Evolutionary conservation across 192 early-diverging fungal genomes (phyloP).

Genomic region (Coemansia sp.): DNA sequence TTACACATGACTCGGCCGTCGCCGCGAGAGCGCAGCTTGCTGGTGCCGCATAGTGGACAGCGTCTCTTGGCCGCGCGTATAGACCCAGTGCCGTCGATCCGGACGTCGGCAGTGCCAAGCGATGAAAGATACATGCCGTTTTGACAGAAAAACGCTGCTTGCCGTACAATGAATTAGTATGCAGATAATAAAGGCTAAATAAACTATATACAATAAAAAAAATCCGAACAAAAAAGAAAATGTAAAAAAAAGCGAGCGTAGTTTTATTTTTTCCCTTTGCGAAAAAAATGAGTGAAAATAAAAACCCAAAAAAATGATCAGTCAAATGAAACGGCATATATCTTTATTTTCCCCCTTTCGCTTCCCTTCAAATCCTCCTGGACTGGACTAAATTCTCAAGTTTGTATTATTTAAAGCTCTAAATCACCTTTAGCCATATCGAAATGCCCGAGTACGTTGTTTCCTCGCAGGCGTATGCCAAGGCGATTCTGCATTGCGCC

Average conservation of each 20-base stretch:
- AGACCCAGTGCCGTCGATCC: constrained; percentile 2
- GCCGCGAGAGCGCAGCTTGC: constrained; percentile 24
- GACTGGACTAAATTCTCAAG: not conserved
- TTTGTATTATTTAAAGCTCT: not conserved
- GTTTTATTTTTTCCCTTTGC: too few relatives aligned
- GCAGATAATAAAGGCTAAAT: not conserved
- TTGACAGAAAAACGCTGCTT: constrained; percentile 2
- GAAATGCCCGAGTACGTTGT: constrained; percentile 45
- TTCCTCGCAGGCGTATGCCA: constrained; percentile 64
- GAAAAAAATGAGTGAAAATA: not conserved
- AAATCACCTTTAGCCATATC: not conserved
- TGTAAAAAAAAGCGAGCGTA: too few relatives aligned
- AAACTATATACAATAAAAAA: not conserved
- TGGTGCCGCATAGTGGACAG: constrained; percentile 42
- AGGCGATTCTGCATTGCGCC: constrained; percentile 75
- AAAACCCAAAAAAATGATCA: not conserved
- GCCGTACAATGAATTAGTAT: too few relatives aligned
- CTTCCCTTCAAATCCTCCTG: not conserved
- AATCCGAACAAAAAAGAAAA: not conserved
- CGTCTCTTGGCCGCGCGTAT: constrained; percentile 24
- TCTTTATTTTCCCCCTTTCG: not conserved
- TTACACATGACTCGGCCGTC: constrained; percentile 47
- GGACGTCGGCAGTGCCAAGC: not conserved
- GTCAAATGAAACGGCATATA: not conserved
- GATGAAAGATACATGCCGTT: not conserved